Conservation (phyloP, 2,329 filamentous ascomycete species). For the Penicillium sp. region DNA sequence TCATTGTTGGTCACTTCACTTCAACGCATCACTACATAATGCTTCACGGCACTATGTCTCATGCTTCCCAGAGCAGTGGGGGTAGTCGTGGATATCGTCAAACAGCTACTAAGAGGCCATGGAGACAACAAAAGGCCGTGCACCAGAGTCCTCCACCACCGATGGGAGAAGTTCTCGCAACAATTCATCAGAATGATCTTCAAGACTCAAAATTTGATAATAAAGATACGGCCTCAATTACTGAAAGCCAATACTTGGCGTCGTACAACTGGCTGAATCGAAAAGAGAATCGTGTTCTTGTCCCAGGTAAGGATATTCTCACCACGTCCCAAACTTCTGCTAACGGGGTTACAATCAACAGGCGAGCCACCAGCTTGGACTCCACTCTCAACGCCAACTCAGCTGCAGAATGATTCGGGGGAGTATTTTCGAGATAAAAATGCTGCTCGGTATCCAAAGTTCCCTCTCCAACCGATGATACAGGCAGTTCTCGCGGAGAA, state of each 20-base stretch:
- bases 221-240: constrained; percentile 27
- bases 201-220: background rate
- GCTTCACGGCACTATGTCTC: background rate
- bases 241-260: constrained; percentile 38
- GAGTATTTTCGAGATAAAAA: constrained; percentile 44
- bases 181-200: constrained; percentile 15
- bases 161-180: constrained; percentile 17
- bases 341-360: constrained; percentile 20
- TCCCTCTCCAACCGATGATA: constrained; percentile 46
- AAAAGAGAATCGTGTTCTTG: constrained; percentile 36
- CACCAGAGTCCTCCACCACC: constrained; percentile 14
- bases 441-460: constrained; percentile 29
- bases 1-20: background rate
- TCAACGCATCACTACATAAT: background rate
- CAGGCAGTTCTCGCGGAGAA: constrained; percentile 39
- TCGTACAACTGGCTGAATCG: constrained; percentile 52
- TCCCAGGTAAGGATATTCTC: constrained; percentile 37
- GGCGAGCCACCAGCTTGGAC: constrained; percentile 52
- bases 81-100: background rate
- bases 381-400: constrained; percentile 31
- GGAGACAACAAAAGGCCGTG: background rate
- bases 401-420: constrained; percentile 43
- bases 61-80: background rate
- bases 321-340: background rate
- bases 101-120: background rate